A percentile compares a stretch with the other conserved stretches of the same genome.
phyloP scores from a whole-genome alignment of 768 basidiomycete species.

The Kwoniella dendrophila region DNA sequence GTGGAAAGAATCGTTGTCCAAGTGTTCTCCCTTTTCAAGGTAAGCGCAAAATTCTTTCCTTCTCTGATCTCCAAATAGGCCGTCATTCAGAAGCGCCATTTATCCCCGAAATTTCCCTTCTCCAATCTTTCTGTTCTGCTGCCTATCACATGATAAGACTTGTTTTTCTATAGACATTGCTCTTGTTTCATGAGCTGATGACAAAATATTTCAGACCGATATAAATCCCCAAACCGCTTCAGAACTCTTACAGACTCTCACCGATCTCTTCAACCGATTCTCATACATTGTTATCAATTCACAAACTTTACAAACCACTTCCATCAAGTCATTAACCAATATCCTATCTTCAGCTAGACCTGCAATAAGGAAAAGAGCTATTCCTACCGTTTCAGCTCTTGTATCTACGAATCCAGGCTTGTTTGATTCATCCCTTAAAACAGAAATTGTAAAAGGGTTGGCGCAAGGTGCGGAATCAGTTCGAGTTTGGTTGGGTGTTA shows the following conservation, averaged over 20 bases:
- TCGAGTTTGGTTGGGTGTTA: conserved; percentile 65
- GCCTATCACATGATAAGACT: background rate
- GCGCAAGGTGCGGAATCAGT: conserved; percentile 24
- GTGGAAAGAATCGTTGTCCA: conserved; percentile 83
- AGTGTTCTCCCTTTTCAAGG: conserved; percentile 78
- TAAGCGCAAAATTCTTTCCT: conserved; percentile 53
- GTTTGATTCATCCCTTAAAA: conserved; percentile 65
- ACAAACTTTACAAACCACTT: conserved; percentile 59
- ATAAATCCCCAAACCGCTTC: conserved; percentile 56
- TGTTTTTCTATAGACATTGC: background rate
- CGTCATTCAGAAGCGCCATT: too few species aligned
- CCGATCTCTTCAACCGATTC: conserved; percentile 84
- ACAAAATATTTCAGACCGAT: conserved; percentile 27
- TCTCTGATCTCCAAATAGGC: background rate
- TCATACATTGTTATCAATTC: conserved; percentile 58
- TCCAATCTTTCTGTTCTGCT: background rate
- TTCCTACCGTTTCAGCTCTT: conserved; percentile 77
- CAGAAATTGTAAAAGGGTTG: conserved; percentile 59
- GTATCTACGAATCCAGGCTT: conserved; percentile 68
- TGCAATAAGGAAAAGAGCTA: conserved; percentile 88
- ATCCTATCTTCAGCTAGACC: conserved; percentile 74
- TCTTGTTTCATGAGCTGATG: background rate
- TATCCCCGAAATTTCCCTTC: too few species aligned
- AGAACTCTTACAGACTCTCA: conserved; percentile 63
- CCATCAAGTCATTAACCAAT: conserved; percentile 63